A percentile compares a stretch with the other conserved stretches of the same genome.
phyloP scores from a whole-genome alignment of 768 basidiomycete species.

The Pisolithus microcarpus region DNA sequence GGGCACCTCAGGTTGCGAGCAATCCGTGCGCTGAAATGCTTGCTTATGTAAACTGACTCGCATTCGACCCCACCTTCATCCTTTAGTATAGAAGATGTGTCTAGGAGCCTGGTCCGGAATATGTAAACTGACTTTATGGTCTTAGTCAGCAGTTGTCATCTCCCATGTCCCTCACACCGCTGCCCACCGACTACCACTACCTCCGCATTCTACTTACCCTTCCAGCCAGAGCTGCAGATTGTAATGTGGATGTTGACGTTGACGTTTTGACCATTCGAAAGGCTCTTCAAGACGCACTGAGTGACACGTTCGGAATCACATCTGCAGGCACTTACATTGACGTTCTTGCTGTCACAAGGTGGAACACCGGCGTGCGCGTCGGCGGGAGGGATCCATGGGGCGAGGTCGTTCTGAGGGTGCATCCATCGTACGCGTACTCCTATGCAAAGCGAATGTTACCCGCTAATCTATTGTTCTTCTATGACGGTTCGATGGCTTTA shows the following conservation, averaged over 20 bases:
- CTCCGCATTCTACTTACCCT: conserved; percentile 35
- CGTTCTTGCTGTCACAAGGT: conserved; percentile 42
- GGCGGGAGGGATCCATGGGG: background rate
- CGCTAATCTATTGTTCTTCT: too few species aligned
- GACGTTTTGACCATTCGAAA: conserved; percentile 47
- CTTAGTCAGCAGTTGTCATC: too few species aligned
- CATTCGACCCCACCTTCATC: too few species aligned
- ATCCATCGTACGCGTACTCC: conserved; percentile 11
- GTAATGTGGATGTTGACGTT: background rate
- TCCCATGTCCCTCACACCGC: background rate
- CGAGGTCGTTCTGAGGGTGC: conserved; percentile 18
- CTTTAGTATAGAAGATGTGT: too few species aligned
- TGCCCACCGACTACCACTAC: conserved; percentile 33
- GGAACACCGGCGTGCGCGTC: conserved; percentile 5
- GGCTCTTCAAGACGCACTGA: conserved; percentile 46
- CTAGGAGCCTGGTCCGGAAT: too few species aligned
- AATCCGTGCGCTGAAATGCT: too few species aligned
- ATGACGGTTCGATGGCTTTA: too few species aligned
- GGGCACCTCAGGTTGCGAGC: too few species aligned
- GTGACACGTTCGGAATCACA: conserved; percentile 49
- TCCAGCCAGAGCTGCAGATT: conserved; percentile 14
- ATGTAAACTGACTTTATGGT: too few species aligned
- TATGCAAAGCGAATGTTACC: too few species aligned
- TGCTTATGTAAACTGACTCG: too few species aligned
- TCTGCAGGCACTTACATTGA: conserved; percentile 49